Percentiles rank a stretch among this genome's conserved stretches.
These are phyloP conservation scores for Atalantia buxifolia DNA, from an alignment of 345 rosid genomes.

Conservation along the genomic window DNA sequence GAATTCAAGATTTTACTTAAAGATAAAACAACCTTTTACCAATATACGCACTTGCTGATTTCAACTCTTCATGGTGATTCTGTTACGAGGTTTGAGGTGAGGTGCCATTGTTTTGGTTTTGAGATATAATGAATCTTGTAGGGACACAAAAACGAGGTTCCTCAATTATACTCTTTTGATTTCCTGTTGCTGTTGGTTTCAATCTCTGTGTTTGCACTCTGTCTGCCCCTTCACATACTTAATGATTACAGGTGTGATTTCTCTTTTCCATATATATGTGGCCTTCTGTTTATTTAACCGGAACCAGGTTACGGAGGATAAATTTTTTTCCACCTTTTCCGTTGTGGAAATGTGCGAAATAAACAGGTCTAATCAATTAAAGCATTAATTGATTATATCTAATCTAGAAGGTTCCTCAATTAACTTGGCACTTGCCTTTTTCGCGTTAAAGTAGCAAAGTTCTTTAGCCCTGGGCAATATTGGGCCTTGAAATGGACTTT, in stretches of 20 bases:
- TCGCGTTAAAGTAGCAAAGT: neutral
- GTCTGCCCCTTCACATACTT: neutral
- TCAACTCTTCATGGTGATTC: neutral
- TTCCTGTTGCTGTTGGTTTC: neutral
- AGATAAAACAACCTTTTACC: rapidly evolving
- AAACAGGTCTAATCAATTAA: no score
- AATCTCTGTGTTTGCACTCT: neutral
- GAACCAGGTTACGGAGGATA: neutral
- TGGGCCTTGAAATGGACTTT: neutral
- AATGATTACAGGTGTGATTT: neutral
- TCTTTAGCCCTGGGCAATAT: neutral
- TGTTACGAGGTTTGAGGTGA: neutral
- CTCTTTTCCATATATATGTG: neutral
- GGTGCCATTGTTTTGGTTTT: neutral
- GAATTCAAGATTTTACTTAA: rapidly evolving
- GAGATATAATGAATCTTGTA: neutral
- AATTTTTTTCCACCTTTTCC: neutral
- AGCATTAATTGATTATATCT: no score
- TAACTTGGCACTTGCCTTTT: neutral
- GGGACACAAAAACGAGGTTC: neutral
- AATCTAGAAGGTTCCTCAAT: neutral
- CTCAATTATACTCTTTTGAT: neutral
- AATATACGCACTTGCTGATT: rapidly evolving
- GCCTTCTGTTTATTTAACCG: conserved; percentile 11
- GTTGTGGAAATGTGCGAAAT: neutral